Percentiles rank a stretch among this genome's conserved stretches.
Evolutionary conservation across 2,329 filamentous ascomycete genomes (phyloP).

Genomic region (Venturia effusa): DNA sequence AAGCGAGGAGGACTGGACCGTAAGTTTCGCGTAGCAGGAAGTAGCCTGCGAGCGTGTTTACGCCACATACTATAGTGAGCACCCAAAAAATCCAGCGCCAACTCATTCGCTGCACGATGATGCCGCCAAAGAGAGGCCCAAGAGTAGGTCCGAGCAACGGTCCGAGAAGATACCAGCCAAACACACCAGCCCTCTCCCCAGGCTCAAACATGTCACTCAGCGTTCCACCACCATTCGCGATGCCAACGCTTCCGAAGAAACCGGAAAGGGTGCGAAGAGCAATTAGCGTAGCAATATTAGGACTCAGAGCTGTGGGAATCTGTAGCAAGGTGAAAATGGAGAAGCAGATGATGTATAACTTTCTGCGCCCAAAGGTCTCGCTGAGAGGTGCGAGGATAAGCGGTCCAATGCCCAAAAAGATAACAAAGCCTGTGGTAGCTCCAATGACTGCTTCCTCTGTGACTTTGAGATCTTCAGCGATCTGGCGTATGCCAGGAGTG

Average conservation of each 20-base stretch:
- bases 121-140: constrained; percentile 38
- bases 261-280: constrained; percentile 45
- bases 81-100: constrained; percentile 41
- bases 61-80: constrained; percentile 25
- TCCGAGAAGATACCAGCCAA: constrained; percentile 26
- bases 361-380: constrained; percentile 11
- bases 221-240: constrained; percentile 29
- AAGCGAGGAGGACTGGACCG: constrained; percentile 33
- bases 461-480: constrained; percentile 23
- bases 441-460: constrained; percentile 23
- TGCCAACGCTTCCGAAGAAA: constrained; percentile 16
- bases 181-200: constrained; percentile 26
- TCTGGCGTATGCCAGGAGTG: constrained; percentile 19
- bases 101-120: constrained; percentile 28
- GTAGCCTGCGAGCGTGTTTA: constrained; percentile 15
- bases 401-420: constrained; percentile 28
- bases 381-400: constrained; percentile 13
- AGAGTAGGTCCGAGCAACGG: constrained; percentile 27
- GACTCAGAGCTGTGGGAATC: constrained; percentile 53
- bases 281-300: constrained; percentile 42
- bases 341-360: constrained; percentile 27
- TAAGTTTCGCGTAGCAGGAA: constrained; percentile 39
- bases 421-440: constrained; percentile 34
- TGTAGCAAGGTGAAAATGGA: constrained; percentile 51
- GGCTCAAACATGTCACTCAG: constrained; percentile 27